Evolutionary conservation across 1,284 basidiomycete species (phyloP).

Genomic region (Gomphus sp.): DNA sequence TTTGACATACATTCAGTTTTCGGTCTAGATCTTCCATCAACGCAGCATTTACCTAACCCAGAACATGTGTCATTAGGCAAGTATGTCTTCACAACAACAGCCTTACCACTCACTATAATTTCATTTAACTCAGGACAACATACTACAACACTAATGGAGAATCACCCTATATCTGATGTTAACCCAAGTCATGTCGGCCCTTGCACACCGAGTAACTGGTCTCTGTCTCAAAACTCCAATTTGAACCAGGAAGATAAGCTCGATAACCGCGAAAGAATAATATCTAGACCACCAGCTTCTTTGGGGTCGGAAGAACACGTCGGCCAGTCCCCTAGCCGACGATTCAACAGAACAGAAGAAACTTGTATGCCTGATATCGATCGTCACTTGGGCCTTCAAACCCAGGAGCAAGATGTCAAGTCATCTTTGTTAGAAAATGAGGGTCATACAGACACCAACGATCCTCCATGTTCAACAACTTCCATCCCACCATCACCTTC

Average conservation of each 20-base stretch:
- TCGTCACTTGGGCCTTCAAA: background rate
- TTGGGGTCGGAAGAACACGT: background rate
- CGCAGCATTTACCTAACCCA: background rate
- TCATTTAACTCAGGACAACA: background rate
- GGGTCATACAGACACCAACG: background rate
- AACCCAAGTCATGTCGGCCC: background rate
- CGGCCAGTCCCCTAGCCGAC: too few species aligned
- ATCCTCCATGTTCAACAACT: background rate
- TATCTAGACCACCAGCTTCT: background rate
- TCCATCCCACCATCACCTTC: background rate
- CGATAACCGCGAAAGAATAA: background rate
- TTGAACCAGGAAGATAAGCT: background rate
- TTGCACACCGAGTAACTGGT: slow-evolving; percentile 8
- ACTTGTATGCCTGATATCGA: background rate
- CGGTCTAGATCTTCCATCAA: background rate
- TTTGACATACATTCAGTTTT: background rate
- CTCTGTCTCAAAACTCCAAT: background rate
- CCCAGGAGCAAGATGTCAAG: background rate
- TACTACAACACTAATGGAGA: background rate
- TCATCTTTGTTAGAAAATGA: background rate
- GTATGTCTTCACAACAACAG: background rate
- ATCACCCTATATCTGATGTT: background rate
- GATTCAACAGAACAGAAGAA: background rate
- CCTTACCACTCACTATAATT: background rate
- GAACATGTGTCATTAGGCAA: background rate